Base-by-base conservation (phyloP, 495 filamentous ascomycete genomes). In the Daldinia loculata region DNA sequence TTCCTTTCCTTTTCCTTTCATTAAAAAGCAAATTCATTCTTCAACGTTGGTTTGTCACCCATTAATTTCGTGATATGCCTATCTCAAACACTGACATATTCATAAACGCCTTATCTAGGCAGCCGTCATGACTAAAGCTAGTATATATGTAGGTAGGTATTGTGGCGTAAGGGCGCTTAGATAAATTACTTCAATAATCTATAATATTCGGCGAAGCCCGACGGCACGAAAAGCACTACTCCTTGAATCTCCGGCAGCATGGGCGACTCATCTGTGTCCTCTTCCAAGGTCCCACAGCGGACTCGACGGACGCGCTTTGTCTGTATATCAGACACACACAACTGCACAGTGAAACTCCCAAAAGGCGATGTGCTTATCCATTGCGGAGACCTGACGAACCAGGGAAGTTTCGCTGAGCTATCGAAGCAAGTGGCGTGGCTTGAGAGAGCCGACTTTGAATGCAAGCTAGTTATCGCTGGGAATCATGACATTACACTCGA, bases 281-380 rank as follows among this genome's bases (percentile, higher is more conserved):
- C 73, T 14, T 58, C 71, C 30, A 14, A 56, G 3, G 17, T 27
- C 11, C 30, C 61, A 15, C 60, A 27, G 41, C 69, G 30, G 19
- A 79, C 76, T 27, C 74, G 78, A 41, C 76, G 79, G 22, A 83
- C 83, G 0, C 76, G 82, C 50, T 76, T 84, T 51, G 82, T 85
- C 43, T 98, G 94, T 76, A 90, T 98, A 63, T 94, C 94, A 7
- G 95, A 98, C 80, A 97, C 94, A 2, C 95, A 98, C 79, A 89
- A 93, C 78, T 87, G 85, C 69, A 83, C 80, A 7, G 74, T 84
- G 69, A 83, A 85, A 26, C 81, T 97, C 2, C 95, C 95, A 6
- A 84, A 88, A 27, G 95, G 94, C 14, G 95, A 98, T 72, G 87
- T 98, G 3, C 83, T 98, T 17, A 91, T 98, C 43, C 95, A 98